phyloP scores from a whole-genome alignment of 495 filamentous ascomycete species.

The Aspergillus carlsbadensis region DNA sequence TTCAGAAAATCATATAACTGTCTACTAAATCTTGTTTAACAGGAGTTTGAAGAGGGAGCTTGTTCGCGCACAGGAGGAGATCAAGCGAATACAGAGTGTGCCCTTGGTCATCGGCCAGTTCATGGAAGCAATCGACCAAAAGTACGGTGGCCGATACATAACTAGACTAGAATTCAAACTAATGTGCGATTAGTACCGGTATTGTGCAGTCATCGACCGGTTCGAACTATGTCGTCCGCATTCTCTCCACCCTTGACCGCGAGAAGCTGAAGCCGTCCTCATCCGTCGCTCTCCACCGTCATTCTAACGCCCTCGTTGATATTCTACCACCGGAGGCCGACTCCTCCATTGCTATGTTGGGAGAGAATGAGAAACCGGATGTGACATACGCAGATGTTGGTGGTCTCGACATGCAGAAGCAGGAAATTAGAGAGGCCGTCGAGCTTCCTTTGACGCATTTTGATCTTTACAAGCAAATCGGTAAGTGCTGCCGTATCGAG shows the following conservation, averaged over 20 bases:
- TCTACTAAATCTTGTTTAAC: constrained; percentile 5
- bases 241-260: constrained; percentile 96
- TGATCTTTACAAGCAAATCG: constrained; percentile 96
- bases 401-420: constrained; percentile 99
- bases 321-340: constrained; percentile 97
- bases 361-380: constrained; percentile 94
- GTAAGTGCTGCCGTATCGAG: constrained; percentile 30
- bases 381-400: constrained; percentile 98
- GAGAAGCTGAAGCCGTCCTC: constrained; percentile 97
- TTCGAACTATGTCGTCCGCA: constrained; percentile 98
- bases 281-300: constrained; percentile 93
- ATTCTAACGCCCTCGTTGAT: constrained; percentile 97
- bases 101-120: constrained; percentile 98
- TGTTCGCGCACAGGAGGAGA: constrained; percentile 96
- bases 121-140: constrained; percentile 99
- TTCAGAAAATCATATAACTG: neutral
- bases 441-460: constrained; percentile 96
- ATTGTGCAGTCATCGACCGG: constrained; percentile 98
- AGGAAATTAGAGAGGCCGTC: constrained; percentile 96
- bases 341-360: constrained; percentile 97
- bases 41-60: constrained; percentile 97
- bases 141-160: constrained; percentile 54
- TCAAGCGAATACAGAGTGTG: constrained; percentile 98
- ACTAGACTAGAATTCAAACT: constrained; percentile 11
- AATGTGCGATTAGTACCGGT: constrained; percentile 66